These are phyloP conservation scores for Lophium mytilinum DNA, from an alignment of 495 filamentous ascomycete species.

Conservation along the genomic window DNA sequence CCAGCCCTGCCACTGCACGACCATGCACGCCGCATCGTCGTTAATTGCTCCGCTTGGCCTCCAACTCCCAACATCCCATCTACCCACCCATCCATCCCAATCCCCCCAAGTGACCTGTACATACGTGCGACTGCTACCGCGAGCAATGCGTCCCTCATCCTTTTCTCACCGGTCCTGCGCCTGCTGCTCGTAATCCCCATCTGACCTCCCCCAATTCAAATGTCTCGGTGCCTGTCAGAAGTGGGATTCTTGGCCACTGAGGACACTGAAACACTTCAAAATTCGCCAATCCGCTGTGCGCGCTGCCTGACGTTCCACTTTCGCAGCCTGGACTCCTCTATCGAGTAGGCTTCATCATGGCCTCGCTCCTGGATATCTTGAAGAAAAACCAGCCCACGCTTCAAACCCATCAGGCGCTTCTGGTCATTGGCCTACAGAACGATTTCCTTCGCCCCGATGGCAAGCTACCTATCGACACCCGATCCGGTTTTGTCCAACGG, in stretches of 20 bases:
- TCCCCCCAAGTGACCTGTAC: constrained; percentile 2
- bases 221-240: too few relatives aligned
- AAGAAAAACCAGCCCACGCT: constrained; percentile 41
- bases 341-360: constrained; percentile 16
- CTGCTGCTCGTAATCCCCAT: background rate
- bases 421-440: constrained; percentile 85
- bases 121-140: constrained; percentile 8
- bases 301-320: constrained; percentile 2
- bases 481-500: constrained; percentile 57
- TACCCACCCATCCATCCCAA: background rate
- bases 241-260: background rate
- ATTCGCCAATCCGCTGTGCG: constrained; percentile 6
- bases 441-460: constrained; percentile 72
- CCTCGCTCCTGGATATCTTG: constrained; percentile 31
- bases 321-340: background rate
- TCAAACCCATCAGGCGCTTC: constrained; percentile 70
- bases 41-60: constrained; percentile 13
- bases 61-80: too few relatives aligned
- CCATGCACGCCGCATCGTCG: constrained; percentile 2
- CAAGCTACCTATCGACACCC: constrained; percentile 56
- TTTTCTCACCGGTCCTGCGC: constrained; percentile 8
- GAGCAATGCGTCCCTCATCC: constrained; percentile 5
- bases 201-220: too few relatives aligned
- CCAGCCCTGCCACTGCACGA: constrained; percentile 18
- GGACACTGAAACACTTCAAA: background rate